Evolutionary conservation across 2,329 filamentous ascomycete species (phyloP), one percentile per base, ranked within the genome.

Genomic region (Colletotrichum scovillei): DNA sequence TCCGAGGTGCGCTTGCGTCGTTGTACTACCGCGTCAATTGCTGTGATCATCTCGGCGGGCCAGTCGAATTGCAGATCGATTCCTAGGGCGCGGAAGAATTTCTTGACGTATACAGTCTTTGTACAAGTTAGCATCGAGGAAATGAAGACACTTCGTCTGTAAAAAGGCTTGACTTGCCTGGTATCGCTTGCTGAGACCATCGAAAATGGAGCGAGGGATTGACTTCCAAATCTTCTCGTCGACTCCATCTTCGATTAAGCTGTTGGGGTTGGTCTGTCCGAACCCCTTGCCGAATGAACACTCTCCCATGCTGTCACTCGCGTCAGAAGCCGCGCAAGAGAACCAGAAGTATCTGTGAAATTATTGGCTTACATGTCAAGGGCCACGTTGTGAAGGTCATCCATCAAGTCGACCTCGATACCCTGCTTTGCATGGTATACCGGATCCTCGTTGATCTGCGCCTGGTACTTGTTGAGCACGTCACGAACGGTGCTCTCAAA

Each of bases 271-370:
- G 7, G 77, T 78, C 59, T 78, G 77, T 0, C 78, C 77, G 26
- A 78, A 78, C 1, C 77, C 77, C 53, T 76, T 77, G n/a, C 77
- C 76, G 30, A 79, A 78, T 16, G 77, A 78, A 55, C 76, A 76
- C 32, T 78, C 76, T 52, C 77, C 77, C 77, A 78, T 79, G 7
- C 75, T 76, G 11, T 8, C 1, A 2, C 2, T 2, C 2, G 4
- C 11, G 16, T 65, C 3, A 57, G 49, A 7, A 24, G 14, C 2
- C 1, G 8, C 0, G 5, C 14, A 5, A 7, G 26, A 11, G 9
- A 19, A 16, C 16, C 9, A 8, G 7, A n/a, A 4, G 2, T n/a
- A 22, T n/a, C 19, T 49, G 42, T 22, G 19, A 5, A 7, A 12
- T 14, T 22, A 19, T 55, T 1, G 7, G 49, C 76, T 52, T 46